Evolutionary conservation across 2,329 filamentous ascomycete species (phyloP).

Genomic region (Thermomyces lanuginosus): DNA sequence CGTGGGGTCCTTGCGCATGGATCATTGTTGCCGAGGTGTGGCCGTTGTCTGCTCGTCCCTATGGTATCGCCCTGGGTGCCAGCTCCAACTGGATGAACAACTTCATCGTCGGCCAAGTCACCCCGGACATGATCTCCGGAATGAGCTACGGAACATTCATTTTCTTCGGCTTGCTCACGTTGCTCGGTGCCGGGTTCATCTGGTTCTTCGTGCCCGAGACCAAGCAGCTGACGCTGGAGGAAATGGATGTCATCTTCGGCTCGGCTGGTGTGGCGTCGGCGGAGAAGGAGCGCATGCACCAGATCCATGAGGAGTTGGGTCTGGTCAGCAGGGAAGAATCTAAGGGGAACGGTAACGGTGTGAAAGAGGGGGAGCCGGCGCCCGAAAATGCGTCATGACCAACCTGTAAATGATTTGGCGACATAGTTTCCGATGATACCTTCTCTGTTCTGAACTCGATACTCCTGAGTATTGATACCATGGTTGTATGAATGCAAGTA

Average conservation of each 20-base stretch:
- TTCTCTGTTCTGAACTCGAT: too few species aligned
- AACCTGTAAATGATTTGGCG: too few species aligned
- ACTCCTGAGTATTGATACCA: too few species aligned
- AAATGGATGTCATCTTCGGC: slow-evolving; percentile 40
- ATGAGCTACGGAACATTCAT: slow-evolving; percentile 47
- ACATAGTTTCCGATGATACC: too few species aligned
- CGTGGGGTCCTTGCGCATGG: slow-evolving; percentile 58
- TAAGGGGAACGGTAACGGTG: background rate
- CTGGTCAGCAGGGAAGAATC: slow-evolving; percentile 23
- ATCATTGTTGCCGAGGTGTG: slow-evolving; percentile 60
- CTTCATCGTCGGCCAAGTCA: slow-evolving; percentile 51
- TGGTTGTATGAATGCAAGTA: too few species aligned
- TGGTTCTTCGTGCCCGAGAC: slow-evolving; percentile 32
- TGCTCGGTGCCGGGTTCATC: slow-evolving; percentile 19
- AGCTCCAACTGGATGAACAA: slow-evolving; percentile 43
- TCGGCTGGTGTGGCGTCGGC: slow-evolving; percentile 19
- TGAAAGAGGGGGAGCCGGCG: background rate
- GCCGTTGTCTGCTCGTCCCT: slow-evolving; percentile 52
- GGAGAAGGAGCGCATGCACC: slow-evolving; percentile 47
- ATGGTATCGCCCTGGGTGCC: slow-evolving; percentile 53
- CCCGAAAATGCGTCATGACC: too few species aligned
- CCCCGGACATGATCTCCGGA: slow-evolving; percentile 47
- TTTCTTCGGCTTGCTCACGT: slow-evolving; percentile 27
- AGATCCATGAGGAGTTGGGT: slow-evolving; percentile 55
- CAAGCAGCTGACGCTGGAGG: slow-evolving; percentile 36